Evolutionary conservation across 1,284 basidiomycete species (phyloP), one percentile per base, ranked within the genome.

Genomic region (Tetrapyrgos nigripes): DNA sequence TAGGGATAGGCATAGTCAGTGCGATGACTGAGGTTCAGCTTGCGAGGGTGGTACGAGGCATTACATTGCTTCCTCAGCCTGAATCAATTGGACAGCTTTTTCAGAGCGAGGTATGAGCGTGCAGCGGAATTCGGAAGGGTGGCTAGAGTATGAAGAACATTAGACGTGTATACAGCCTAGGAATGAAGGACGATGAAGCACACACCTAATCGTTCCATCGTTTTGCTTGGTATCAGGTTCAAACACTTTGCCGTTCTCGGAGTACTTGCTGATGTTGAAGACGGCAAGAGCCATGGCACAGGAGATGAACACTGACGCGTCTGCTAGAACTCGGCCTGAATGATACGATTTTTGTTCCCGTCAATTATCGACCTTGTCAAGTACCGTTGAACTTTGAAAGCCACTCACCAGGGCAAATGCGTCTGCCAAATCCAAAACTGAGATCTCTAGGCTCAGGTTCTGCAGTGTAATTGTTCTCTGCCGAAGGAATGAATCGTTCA

Each of bases 361-460:
- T n/a, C 50, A 48, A 26, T 58, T 57, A 28, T 61, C 60, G 0
- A 44, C 57, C 43, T 61, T 52, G 19, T 58, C 55, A 10, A 61
- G 44, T 4, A 53, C 47, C 19, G 55, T 31, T 33, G 60, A 56
- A 40, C 43, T 55, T n/a, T n/a, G n/a, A n/a, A n/a, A n/a, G n/a
- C n/a, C 17, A 44, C 59, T 29, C 53, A 59, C 69, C 69, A 27
- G 69, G 67, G 31, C 67, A 70, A 17, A 66, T 64, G 37, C 68
- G 59, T 52, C 73, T 64, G 26, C 74, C 73, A 48, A 70, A 74
- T 1, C 75, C 74, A 55, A 72, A 76, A 5, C 61, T 62, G 1
- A 64, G 21, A 53, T 62, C 35, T 59, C 58, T 27, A 13, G 69
- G 69, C 53, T 73, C 65, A 26, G 50, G 45, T 28, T 66, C 65